Conservation (phyloP, 2,329 filamentous ascomycete species). For the Monilinia vaccinii-corymbosi region DNA sequence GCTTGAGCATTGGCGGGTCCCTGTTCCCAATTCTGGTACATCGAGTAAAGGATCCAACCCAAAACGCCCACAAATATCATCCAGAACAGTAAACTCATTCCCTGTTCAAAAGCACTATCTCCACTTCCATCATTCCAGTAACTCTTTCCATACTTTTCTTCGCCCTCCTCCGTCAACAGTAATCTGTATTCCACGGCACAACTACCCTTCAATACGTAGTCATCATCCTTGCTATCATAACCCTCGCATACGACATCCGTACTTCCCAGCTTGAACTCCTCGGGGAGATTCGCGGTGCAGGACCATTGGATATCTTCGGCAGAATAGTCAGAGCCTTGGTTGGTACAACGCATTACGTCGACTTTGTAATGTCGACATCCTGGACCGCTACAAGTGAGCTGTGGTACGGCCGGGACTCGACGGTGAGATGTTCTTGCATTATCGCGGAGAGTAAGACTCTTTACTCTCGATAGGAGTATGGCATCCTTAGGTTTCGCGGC, state of each 20-base stretch:
- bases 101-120: neutral
- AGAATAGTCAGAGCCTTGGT: slow-evolving; percentile 72
- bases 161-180: slow-evolving; percentile 66
- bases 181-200: slow-evolving; percentile 88
- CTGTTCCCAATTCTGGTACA: slow-evolving; percentile 30
- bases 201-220: slow-evolving; percentile 81
- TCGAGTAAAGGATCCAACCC: slow-evolving; percentile 52
- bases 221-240: slow-evolving; percentile 66
- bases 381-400: slow-evolving; percentile 68
- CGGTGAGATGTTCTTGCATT: slow-evolving; percentile 62
- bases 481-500: slow-evolving; percentile 32
- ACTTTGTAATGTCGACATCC: slow-evolving; percentile 46
- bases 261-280: slow-evolving; percentile 60
- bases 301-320: slow-evolving; percentile 83
- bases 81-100: slow-evolving; percentile 43
- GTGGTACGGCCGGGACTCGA: slow-evolving; percentile 65
- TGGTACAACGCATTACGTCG: slow-evolving; percentile 82
- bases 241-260: slow-evolving; percentile 94
- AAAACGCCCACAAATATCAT: slow-evolving; percentile 51
- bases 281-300: slow-evolving; percentile 57
- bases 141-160: slow-evolving; percentile 50
- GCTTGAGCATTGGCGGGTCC: slow-evolving; percentile 27
- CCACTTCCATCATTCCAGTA: slow-evolving; percentile 5
- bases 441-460: slow-evolving; percentile 67
- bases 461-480: slow-evolving; percentile 57